These are phyloP conservation scores for Orbilia oligospora DNA, from an alignment of 2,329 filamentous ascomycete species.

Conservation along the genomic window DNA sequence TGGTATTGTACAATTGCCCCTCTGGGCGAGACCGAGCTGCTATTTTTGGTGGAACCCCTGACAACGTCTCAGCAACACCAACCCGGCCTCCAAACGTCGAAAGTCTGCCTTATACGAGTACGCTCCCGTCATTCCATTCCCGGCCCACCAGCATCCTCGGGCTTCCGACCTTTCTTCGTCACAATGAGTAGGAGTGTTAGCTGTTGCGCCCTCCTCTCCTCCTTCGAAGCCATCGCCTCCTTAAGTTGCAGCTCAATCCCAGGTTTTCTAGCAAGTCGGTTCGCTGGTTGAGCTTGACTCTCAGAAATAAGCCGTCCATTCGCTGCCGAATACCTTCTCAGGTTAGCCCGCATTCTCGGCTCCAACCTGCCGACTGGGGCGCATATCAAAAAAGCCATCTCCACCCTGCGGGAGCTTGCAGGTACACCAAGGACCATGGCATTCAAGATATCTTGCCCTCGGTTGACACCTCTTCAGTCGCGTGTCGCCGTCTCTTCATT, in stretches of 20 bases:
- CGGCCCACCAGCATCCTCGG: conserved; percentile 15
- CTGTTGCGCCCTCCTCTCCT: conserved; percentile 26
- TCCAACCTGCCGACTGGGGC: conserved; percentile 36
- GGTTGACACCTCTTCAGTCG: conserved; percentile 79
- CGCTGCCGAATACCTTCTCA: conserved; percentile 30
- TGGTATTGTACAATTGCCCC: conserved; percentile 18
- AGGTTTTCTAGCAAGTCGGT: conserved; percentile 32
- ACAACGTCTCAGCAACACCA: conserved; percentile 42
- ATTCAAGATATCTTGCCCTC: conserved; percentile 62
- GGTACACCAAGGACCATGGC: conserved; percentile 37
- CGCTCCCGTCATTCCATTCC: conserved; percentile 19
- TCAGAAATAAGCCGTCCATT: neutral
- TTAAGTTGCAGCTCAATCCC: conserved; percentile 22
- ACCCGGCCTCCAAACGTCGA: conserved; percentile 36
- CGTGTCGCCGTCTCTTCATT: conserved; percentile 78
- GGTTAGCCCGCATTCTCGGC: conserved; percentile 34
- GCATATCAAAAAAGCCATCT: conserved; percentile 18
- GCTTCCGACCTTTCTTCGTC: conserved; percentile 31
- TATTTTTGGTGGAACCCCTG: conserved; percentile 54
- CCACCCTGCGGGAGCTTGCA: conserved; percentile 18
- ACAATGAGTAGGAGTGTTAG: conserved; percentile 54
- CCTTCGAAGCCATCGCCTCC: conserved; percentile 34
- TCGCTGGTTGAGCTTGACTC: conserved; percentile 57
- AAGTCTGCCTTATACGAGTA: conserved; percentile 32
- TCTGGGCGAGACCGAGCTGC: conserved; percentile 16